Evolutionary conservation across 257 asterid species (phyloP), one percentile per base, ranked within the genome.

Genomic region (Solanum infundibuliforme): DNA sequence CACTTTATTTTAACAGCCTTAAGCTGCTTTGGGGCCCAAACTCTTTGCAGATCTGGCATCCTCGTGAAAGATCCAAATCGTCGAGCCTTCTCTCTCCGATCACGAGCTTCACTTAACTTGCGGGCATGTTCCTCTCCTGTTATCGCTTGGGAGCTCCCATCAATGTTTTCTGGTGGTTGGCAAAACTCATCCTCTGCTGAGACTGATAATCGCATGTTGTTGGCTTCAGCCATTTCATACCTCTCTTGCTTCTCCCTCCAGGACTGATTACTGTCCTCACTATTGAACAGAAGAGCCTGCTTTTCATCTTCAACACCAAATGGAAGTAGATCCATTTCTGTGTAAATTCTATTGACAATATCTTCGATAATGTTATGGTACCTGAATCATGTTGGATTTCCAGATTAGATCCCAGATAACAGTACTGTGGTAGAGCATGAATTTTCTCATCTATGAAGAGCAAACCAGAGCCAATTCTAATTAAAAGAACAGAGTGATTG

Each of bases 211-310:
- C 85, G 92, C 21, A 83, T 87, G 89, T 69, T 90, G 88, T 86
- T 89, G 89, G 88, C 76, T 74, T 94, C 97, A 23, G 92, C 90
- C 88, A 76, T 94, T 79, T 93, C 94, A 25, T 87, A 88, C 85
- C 86, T 89, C 25, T 96, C 98, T 86, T 81, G 87, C 81, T 77
- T 92, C 32, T 95, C 98, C 85, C 91, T 93, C 95, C 95, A 94
- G 29, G 98, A 94, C 86, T 95, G 98, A 92, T 90, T 92, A 92
- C 98, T 96, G 55, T 95, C 99, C 94, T 96, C 99, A 55, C 98
- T 97, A 91, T 95, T 93, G 65, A 95, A 93, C 58, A 92, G 89
- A 82, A 90, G 88, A 38, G 88, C 88, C 27, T 93, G 95, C 88
- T 92, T 85, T 94, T 97, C 98, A 85, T 91, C 97, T 55, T 95